A percentile compares a stretch with the other conserved stretches of the same genome.
These are phyloP conservation scores for Trichoderma brevicompactum DNA, from an alignment of 2,329 filamentous ascomycete species.

Conservation along the genomic window DNA sequence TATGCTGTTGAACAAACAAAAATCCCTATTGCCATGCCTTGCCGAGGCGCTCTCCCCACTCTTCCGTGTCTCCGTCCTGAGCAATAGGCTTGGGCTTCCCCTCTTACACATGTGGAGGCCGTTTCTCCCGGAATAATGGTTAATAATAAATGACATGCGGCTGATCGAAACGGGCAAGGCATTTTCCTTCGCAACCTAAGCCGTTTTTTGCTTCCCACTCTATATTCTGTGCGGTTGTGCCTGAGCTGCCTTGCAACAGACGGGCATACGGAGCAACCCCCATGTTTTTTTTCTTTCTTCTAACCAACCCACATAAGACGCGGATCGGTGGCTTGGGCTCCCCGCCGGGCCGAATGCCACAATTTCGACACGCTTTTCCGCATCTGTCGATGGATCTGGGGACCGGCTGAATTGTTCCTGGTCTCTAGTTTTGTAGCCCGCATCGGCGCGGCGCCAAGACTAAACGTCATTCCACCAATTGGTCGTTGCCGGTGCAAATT, in stretches of 20 bases:
- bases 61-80: not conserved
- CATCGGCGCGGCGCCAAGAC: not conserved
- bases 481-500: conserved; percentile 2
- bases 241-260: not conserved
- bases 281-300: not conserved
- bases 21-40: not conserved
- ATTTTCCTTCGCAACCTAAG: not conserved
- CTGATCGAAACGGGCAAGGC: not conserved
- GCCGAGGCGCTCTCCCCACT: not conserved
- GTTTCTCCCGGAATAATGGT: conserved; percentile 6
- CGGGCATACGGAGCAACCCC: conserved; percentile 15
- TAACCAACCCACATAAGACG: conserved; percentile 9
- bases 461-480: conserved; percentile 11
- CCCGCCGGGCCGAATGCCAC: conserved; percentile 25
- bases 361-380: conserved; percentile 8
- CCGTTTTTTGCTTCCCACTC: not conserved
- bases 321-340: conserved; percentile 23
- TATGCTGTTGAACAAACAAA: not conserved
- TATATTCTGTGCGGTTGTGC: not conserved
- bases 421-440: not conserved
- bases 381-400: conserved; percentile 16
- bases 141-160: conserved; percentile 8
- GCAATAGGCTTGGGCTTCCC: not conserved
- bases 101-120: conserved; percentile 8
- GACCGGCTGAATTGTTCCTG: conserved; percentile 24